Base-by-base conservation (phyloP, 108 stramenopile species). In the Skeletonema menzelii region DNA sequence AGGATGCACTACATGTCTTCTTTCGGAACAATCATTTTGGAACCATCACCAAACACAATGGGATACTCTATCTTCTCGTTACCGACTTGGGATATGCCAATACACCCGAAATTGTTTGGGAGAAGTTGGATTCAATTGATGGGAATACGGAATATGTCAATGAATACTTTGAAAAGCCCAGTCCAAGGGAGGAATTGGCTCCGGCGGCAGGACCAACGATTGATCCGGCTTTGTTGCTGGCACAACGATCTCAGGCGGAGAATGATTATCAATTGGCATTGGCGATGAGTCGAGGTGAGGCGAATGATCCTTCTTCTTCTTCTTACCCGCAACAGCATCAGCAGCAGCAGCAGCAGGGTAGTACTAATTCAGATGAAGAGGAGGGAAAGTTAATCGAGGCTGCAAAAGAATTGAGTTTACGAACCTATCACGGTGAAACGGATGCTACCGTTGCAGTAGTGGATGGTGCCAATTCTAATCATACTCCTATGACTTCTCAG, bases 11-110 rank as follows among this genome's bases (percentile, higher is more conserved):
- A 42, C 87, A 75, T 28, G 94, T 96, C 8, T 97, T 99, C 73
- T 99, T 98, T 70, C 95, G 97, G 10, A 98, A 99, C 85, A 97
- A 98, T 65, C 98, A 99, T 56, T 99, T 97, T 73, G 88, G 82
- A 27, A 96, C 97, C 0, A 27, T 97, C 42, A 96, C 97, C 65
- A 95, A 95, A 84, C 82, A 90, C 47, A 67, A 94, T 26, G 89
- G 82, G 13, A 65, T 65, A 0, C 70, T 98, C 22, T 97, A 88
- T 57, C 69, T 95, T n/a, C 76, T 98, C 12, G 94, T 95, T n/a
- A 98, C 97, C 11, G 97, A 98, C 75, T 69, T 95, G 53, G 97
- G 97, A 44, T 98, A 96, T 76, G 84, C 87, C 66, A 76, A 90
- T 63, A 80, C 91, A n/a, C 77, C 83, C 5, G 82, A 75, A 28